phyloP scores from a whole-genome alignment of 345 rosid genomes.

The Citrus sp. region DNA sequence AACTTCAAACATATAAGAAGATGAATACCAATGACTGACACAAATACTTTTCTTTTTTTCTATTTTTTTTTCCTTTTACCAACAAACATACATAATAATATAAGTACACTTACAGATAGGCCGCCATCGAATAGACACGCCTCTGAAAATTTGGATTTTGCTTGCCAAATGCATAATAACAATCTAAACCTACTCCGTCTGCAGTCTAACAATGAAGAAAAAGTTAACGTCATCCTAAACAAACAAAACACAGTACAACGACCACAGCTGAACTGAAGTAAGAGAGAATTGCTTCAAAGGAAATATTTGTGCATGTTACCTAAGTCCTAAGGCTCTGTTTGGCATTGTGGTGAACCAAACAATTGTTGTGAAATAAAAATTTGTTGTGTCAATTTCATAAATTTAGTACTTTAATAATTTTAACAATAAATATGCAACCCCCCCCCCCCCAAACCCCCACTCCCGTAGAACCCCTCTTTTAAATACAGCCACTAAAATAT shows the following conservation, averaged over 20 bases:
- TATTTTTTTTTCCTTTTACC: constrained; percentile 23
- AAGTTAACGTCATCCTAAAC: constrained; percentile 8
- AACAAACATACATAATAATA: neutral
- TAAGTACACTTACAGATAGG: constrained; percentile 54
- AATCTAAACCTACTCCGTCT: constrained; percentile 64
- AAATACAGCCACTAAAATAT: too few species aligned
- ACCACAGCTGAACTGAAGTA: neutral
- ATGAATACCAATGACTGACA: neutral
- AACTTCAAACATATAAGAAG: neutral
- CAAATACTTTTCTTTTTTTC: neutral
- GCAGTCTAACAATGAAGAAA: constrained; percentile 64
- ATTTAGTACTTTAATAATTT: too few species aligned
- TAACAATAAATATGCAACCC: too few species aligned
- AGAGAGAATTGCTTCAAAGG: neutral
- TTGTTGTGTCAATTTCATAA: too few species aligned
- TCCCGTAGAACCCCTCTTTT: too few species aligned
- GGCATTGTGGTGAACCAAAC: too few species aligned
- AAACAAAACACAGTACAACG: neutral
- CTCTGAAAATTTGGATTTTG: constrained; percentile 71
- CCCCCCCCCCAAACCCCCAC: fast-evolving
- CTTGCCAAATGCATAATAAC: constrained; percentile 96
- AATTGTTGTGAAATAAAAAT: too few species aligned
- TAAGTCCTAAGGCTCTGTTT: neutral
- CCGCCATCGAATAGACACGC: constrained; percentile 96
- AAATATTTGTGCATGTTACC: neutral